Base-by-base conservation (phyloP, 495 filamentous ascomycete species). In the Aspergillus incahuasiensis region DNA sequence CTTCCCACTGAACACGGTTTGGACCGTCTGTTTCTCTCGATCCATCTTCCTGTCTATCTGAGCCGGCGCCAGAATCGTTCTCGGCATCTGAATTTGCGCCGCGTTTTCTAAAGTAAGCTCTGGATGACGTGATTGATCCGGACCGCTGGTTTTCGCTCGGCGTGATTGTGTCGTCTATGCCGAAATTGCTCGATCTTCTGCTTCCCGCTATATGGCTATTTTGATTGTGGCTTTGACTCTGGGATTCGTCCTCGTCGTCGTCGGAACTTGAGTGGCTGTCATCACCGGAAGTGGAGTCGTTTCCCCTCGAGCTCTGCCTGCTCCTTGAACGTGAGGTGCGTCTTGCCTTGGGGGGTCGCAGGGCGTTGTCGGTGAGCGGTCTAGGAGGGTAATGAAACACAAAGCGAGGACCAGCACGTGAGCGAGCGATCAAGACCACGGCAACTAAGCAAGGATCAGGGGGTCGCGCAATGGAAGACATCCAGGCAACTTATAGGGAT, bases 341-440 rank as follows among this genome's bases (percentile, higher is more conserved):
- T 22, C 71, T 70, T 21, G 65, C 59, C 60, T 71, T 71, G 56
- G 60, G 54, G 35, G 65, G 69, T 30, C 67, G 69, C 16, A 72
- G 56, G 28, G 67, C 70, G 58, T 72, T 72, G 55, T 76, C 75
- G 64, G 66, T 72, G 51, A 75, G 76, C 8, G 80, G 85, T 54
- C 75, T 79, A 20, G 84, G 83, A 13, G 92, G 92, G 66, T 95
- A 95, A 74, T 97, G 91, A 76, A 95, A 97, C 63, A 95, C 86
- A 65, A 95, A 88, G 44, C 82, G 80, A 22, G 91, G 89, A 6
- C 91, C 91, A 58, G 88, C 86, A 49, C 86, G 84, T 6, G 90
- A 88, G 55, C 89, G 83, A 49, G 89, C 86, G 59, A 96, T 86
- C 34, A 96, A 82, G 39, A 95, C 79, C 44, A 89, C 79, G 5